These are phyloP conservation scores for Leavenworthia alabamica DNA, from an alignment of 345 rosid species.

Conservation along the genomic window DNA sequence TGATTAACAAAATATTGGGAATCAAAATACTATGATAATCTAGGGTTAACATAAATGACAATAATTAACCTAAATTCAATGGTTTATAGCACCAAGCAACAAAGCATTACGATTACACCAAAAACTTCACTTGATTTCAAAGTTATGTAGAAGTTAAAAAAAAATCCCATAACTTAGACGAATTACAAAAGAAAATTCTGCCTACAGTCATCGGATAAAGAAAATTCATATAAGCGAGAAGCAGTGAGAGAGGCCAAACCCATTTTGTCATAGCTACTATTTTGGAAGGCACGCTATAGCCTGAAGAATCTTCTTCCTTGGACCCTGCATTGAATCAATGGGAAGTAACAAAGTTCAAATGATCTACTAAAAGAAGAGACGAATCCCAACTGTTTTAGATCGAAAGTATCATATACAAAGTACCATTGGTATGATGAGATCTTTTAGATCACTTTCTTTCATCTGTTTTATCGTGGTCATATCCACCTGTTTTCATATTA, in stretches of 20 bases:
- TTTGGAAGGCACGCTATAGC: constrained; percentile 55
- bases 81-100: neutral
- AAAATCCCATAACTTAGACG: neutral
- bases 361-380: neutral
- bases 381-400: neutral
- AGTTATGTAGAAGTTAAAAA: neutral
- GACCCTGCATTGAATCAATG: constrained; percentile 53
- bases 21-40: too few species aligned
- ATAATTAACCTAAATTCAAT: neutral
- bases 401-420: neutral
- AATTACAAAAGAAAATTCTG: constrained; percentile 1
- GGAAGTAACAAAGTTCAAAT: neutral
- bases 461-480: constrained; percentile 85
- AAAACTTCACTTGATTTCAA: neutral
- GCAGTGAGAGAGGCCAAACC: constrained; percentile 7
- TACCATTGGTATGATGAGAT: constrained; percentile 97
- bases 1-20: neutral
- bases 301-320: constrained; percentile 88
- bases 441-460: constrained; percentile 90
- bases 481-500: constrained; percentile 61
- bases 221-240: constrained; percentile 10
- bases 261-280: constrained; percentile 18
- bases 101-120: neutral
- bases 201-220: constrained; percentile 13
- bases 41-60: neutral